Conservation (phyloP, 2,329 filamentous ascomycete species). For the Claviceps digitariae region DNA sequence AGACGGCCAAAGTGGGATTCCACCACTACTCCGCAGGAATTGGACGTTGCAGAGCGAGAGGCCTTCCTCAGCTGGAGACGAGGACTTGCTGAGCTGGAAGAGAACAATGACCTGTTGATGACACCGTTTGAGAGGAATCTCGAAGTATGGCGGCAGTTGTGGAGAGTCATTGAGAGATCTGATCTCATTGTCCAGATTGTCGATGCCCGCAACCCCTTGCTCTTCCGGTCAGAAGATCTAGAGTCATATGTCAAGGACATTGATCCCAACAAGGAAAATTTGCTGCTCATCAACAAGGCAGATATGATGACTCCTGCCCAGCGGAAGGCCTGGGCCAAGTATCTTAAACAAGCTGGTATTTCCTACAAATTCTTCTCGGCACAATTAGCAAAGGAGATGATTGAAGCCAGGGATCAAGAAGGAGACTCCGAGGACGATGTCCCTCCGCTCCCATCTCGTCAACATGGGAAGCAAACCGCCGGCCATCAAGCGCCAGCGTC, state of each 20-base stretch:
- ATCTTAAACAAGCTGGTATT: conserved; percentile 69
- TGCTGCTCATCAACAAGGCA: conserved; percentile 93
- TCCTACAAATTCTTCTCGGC: conserved; percentile 96
- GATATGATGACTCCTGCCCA: conserved; percentile 95
- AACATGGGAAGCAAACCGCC: conserved; percentile 13
- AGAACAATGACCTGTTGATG: conserved; percentile 89
- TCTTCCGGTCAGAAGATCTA: conserved; percentile 89
- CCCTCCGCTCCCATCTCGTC: conserved; percentile 13
- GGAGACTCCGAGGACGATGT: conserved; percentile 28
- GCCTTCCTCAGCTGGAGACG: conserved; percentile 78
- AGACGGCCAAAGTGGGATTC: conserved; percentile 81
- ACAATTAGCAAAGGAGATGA: conserved; percentile 75
- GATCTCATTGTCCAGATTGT: conserved; percentile 97
- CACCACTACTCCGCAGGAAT: conserved; percentile 66
- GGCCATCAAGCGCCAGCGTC: conserved; percentile 6
- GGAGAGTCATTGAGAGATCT: conserved; percentile 94
- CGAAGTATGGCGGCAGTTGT: conserved; percentile 95
- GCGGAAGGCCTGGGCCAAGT: conserved; percentile 69
- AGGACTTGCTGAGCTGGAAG: conserved; percentile 81
- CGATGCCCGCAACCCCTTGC: conserved; percentile 83
- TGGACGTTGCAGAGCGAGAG: conserved; percentile 68
- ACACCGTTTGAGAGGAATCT: conserved; percentile 95
- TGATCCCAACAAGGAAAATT: conserved; percentile 73
- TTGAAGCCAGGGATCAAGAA: conserved; percentile 53
- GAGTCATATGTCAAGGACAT: conserved; percentile 92